Evolutionary conservation across 805 yeast species (phyloP).

Genomic region (Saturnispora dispora): DNA sequence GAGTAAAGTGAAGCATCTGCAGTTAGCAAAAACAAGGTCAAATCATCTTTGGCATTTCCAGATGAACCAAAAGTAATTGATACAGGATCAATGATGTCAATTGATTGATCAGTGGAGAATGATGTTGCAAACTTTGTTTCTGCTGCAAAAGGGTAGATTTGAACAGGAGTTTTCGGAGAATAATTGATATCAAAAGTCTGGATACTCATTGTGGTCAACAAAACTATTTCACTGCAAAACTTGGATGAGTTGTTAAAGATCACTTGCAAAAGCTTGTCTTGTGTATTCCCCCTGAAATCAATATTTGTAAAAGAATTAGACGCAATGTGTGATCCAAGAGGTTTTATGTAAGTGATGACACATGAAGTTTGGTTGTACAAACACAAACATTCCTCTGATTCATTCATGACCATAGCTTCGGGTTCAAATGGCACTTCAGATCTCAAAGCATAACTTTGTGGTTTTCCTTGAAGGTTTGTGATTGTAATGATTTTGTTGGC

Average conservation of each 20-base stretch:
- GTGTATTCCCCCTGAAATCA: neutral
- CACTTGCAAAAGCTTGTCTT: conserved; percentile 29
- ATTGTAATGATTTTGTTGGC: conserved; percentile 15
- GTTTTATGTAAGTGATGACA: conserved; percentile 16
- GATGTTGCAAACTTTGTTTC: conserved; percentile 3
- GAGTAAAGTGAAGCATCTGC: conserved; percentile 51
- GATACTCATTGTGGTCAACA: conserved; percentile 31
- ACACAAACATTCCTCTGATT: conserved; percentile 23
- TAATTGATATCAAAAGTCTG: conserved; percentile 29
- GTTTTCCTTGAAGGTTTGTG: conserved; percentile 11
- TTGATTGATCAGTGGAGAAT: conserved; percentile 3
- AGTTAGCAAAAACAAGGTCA: conserved; percentile 45
- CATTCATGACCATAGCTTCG: conserved; percentile 16
- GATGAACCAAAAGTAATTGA: conserved; percentile 39
- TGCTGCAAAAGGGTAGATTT: conserved; percentile 15
- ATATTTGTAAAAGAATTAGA: neutral
- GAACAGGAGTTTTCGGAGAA: conserved; percentile 16
- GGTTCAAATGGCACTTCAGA: conserved; percentile 21
- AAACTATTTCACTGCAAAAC: conserved; percentile 34
- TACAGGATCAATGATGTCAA: conserved; percentile 26
- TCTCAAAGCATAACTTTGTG: conserved; percentile 10
- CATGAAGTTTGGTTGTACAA: conserved; percentile 16
- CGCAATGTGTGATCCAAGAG: conserved; percentile 13
- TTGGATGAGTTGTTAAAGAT: conserved; percentile 38
- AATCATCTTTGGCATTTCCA: conserved; percentile 16